Evolutionary conservation across 1,139 yeast genomes (phyloP).

Genomic region (Spathaspora sp.): DNA sequence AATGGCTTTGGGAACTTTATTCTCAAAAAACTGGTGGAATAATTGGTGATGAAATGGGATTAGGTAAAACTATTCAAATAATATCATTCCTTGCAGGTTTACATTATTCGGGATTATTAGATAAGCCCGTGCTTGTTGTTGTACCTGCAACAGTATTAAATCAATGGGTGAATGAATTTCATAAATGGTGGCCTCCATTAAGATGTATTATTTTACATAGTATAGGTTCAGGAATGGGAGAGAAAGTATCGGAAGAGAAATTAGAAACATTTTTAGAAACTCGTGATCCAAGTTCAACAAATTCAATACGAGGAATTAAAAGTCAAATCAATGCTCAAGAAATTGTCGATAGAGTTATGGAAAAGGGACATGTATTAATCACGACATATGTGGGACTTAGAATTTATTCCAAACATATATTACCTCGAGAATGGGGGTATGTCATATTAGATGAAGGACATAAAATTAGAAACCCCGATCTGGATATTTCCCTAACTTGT

Average conservation of each 20-base stretch:
- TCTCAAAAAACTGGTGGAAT: conserved; percentile 91
- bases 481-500: conserved; percentile 81
- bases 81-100: conserved; percentile 88
- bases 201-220: conserved; percentile 86
- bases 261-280: conserved; percentile 49
- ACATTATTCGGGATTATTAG: conserved; percentile 73
- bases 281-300: conserved; percentile 43
- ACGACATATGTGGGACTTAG: conserved; percentile 92
- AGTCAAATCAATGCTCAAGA: conserved; percentile 44
- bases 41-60: conserved; percentile 96
- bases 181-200: conserved; percentile 97
- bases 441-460: conserved; percentile 95
- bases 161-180: conserved; percentile 96
- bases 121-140: conserved; percentile 80
- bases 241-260: conserved; percentile 46
- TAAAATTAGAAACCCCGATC: conserved; percentile 91
- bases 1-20: conserved; percentile 77
- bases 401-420: conserved; percentile 66
- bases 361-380: conserved; percentile 75
- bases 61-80: conserved; percentile 92
- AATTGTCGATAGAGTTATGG: conserved; percentile 50
- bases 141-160: conserved; percentile 96
- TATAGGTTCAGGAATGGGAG: conserved; percentile 84
- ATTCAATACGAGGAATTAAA: conserved; percentile 23
- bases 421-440: conserved; percentile 84